Percentiles rank a stretch among this genome's conserved stretches.
Conservation (phyloP, 2,329 filamentous ascomycete genomes). For the Elsinoe arachidis region DNA sequence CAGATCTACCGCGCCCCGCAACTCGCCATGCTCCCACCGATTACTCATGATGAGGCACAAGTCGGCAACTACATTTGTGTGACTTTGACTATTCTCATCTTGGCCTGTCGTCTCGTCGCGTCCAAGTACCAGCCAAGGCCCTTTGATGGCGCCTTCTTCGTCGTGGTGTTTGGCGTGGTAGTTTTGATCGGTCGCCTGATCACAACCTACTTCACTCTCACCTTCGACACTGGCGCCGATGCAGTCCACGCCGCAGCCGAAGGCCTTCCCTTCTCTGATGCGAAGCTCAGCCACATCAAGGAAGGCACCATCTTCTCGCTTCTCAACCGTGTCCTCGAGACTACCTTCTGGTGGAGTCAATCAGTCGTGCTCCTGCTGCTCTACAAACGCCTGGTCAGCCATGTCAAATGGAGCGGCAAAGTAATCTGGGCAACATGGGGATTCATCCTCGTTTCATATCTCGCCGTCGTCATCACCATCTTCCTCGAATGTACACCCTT, state of each 20-base stretch:
- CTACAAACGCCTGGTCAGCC: conserved; percentile 6
- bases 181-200: conserved; percentile 3
- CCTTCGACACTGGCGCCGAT: conserved; percentile 7
- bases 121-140: background rate
- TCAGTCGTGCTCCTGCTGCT: conserved; percentile 1
- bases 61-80: conserved; percentile 8
- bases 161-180: background rate
- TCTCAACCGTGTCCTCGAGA: conserved; percentile 9
- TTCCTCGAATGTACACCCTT: conserved; percentile 9
- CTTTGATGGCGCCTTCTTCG: conserved; percentile 9
- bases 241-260: background rate
- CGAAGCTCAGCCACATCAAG: background rate
- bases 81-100: background rate
- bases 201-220: conserved; percentile 7
- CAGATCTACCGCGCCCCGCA: background rate
- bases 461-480: conserved; percentile 7
- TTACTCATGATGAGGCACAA: background rate
- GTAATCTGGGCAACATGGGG: background rate
- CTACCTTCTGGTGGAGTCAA: conserved; percentile 12
- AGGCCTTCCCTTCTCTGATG: background rate
- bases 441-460: background rate
- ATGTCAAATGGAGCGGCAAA: conserved; percentile 8
- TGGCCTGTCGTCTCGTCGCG: conserved; percentile 6
- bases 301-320: conserved; percentile 4
- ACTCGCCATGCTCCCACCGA: background rate